Evolutionary conservation across 2,329 filamentous ascomycete species (phyloP), one percentile per base, ranked within the genome.

Genomic region (Ploettnerulaceae sp.): DNA sequence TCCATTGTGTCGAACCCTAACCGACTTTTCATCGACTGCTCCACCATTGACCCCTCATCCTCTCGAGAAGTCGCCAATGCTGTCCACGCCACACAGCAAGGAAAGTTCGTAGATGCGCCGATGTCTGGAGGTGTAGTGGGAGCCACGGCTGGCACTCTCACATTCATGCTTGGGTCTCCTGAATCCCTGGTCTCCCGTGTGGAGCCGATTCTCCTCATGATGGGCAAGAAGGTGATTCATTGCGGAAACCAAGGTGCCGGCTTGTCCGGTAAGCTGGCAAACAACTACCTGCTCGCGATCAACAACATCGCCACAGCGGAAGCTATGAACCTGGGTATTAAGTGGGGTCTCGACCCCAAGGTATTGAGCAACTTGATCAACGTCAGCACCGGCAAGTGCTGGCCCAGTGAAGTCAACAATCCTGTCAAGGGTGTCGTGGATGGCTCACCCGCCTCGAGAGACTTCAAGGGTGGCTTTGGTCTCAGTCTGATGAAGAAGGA

Each of bases 111-210:
- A 48, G 93, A 98, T 64, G 91, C 93, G 3, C 93, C 93, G 34
- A 95, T 98, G 84, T 97, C 91, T 0, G 93, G 93, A 37, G 93
- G 93, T 40, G 90, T 96, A 0, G 89, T 97, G 4, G 93, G 91
- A 33, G 93, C 93, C 8, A 75, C 81, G 5, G 89, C 89, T 9
- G 93, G 86, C 25, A 90, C 89, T 0, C 72, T 98, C 48, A 95
- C 90, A 0, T 98, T 98, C 66, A 97, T 98, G 93, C 81, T 97
- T 46, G 93, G 93, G 33, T 77, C 83, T 5, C 73, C 81, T 0
- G 63, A 71, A 1, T 69, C 75, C 3, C 65, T 86, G 0, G 72
- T 93, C 1, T 68, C 80, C 1, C 76, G 79, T 8, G 74, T 86
- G 7, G 83, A 83, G 47, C 75, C 81, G 0, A 74, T 89, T 1